These are phyloP conservation scores for Scalesia atractyloides DNA, from an alignment of 129 eudicot species.

Conservation along the genomic window DNA sequence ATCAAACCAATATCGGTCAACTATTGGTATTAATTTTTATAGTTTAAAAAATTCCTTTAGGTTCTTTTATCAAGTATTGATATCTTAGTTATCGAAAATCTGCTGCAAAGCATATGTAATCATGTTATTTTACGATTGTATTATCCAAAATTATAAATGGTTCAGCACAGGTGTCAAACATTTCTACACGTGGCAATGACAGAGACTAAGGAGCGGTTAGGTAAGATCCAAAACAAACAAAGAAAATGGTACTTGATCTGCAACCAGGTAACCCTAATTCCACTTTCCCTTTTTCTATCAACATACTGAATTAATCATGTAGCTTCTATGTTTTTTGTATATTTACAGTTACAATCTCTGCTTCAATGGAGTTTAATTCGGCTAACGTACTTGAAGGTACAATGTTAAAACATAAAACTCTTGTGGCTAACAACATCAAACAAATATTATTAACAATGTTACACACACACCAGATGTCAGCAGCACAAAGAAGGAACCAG, in stretches of 20 bases:
- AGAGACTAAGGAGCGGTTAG: too few relatives aligned
- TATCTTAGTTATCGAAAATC: too few relatives aligned
- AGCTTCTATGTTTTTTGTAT: not conserved
- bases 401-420: not conserved
- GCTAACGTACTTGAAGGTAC: slow-evolving; percentile 28
- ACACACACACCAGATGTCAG: slow-evolving; percentile 18
- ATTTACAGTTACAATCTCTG: not conserved
- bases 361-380: slow-evolving; percentile 32
- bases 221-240: too few relatives aligned
- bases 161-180: slow-evolving; percentile 1
- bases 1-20: too few relatives aligned
- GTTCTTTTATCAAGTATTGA: too few relatives aligned
- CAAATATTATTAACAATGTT: not conserved
- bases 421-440: too few relatives aligned
- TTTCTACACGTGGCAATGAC: not conserved
- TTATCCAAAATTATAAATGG: too few relatives aligned
- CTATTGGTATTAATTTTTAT: too few relatives aligned
- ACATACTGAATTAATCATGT: not conserved
- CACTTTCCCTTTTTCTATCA: not conserved
- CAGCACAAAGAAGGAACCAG: slow-evolving; percentile 33
- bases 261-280: slow-evolving; percentile 19
- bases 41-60: too few relatives aligned
- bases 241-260: not conserved
- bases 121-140: too few relatives aligned
- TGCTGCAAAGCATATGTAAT: too few relatives aligned